Percentiles rank a stretch among this genome's conserved stretches.
Conservation (phyloP, 2,329 filamentous ascomycete species). For the Peltaster fructicola region DNA sequence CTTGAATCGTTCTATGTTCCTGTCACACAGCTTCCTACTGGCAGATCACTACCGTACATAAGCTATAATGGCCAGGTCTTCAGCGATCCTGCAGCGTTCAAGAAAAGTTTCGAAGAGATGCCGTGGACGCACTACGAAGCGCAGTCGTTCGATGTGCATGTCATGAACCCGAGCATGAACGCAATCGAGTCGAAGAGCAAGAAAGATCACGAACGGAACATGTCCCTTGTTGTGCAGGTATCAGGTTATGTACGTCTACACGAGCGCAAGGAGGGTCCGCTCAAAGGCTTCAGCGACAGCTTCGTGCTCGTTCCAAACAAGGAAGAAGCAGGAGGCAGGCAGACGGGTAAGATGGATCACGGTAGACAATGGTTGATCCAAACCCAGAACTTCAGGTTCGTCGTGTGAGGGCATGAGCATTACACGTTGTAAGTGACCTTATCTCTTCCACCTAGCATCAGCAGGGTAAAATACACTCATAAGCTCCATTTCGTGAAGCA, state of each 20-base stretch:
- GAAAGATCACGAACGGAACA: conserved; percentile 36
- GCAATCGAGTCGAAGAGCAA: conserved; percentile 11
- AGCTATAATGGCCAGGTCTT: conserved; percentile 61
- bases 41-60: conserved; percentile 44
- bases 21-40: conserved; percentile 34
- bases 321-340: conserved; percentile 15
- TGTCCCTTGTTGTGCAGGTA: conserved; percentile 54
- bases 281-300: conserved; percentile 59
- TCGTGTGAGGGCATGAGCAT: conserved; percentile 16
- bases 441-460: neutral
- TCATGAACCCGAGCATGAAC: conserved; percentile 43
- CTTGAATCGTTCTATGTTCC: conserved; percentile 57
- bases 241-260: conserved; percentile 55
- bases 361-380: conserved; percentile 24
- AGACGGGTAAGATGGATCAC: conserved; percentile 15
- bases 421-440: conserved; percentile 1
- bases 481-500: neutral
- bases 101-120: conserved; percentile 51
- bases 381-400: conserved; percentile 26
- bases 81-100: conserved; percentile 44
- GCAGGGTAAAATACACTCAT: neutral
- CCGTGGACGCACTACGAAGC: conserved; percentile 50
- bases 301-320: conserved; percentile 56
- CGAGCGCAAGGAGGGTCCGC: conserved; percentile 38
- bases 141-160: conserved; percentile 59